Base-by-base conservation (phyloP, 805 yeast species). In the Blastobotrys parvus region DNA sequence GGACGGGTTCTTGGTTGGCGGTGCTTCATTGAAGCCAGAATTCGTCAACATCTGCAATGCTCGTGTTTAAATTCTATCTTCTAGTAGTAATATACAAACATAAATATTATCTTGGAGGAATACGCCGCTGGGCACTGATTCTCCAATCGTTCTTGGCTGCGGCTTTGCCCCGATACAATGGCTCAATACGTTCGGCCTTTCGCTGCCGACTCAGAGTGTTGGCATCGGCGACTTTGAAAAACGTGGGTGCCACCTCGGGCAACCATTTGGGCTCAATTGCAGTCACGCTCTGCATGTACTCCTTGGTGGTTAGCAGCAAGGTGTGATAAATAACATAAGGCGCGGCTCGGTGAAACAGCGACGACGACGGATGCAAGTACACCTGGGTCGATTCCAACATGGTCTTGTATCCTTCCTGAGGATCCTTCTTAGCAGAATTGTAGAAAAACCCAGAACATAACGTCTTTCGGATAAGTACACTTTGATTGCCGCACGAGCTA, bases 1-100 rank as follows among this genome's bases (percentile, higher is more conserved):
- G 52, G 98, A 92, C 64, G 98, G 98, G 43, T 92, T 89, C 90
- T 79, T 92, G 62, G 98, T 92, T 59, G 98, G 98, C 63, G 98
- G 98, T 74, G 98, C 98, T 63, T 86, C 94, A 38, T 79, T 92
- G 69, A 92, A 92, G 78, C 95, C 98, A 54, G 98, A 92, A 74
- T 92, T 92, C 63, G 79, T 86, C 62, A 92, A 87, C 71, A 92
- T 92, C 64, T 75, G 92, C 78, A 90, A 84, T 74, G 84, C 94
- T 43, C 82, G 95, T 82, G 70, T 72, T 64, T 85, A 78, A 38
- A 11, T 19, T 8, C 13, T 18, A 18, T 25, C 17, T 16, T 5
- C 20, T 32, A 6, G 19, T 15, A 8, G 6, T 10, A 31, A 31
- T 10, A 10, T 31, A 31, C 6, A 31, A 11, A 15, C 6, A 30